Conservation (phyloP, 805 yeast genomes). For the Wickerhamiella alocasiicola region DNA sequence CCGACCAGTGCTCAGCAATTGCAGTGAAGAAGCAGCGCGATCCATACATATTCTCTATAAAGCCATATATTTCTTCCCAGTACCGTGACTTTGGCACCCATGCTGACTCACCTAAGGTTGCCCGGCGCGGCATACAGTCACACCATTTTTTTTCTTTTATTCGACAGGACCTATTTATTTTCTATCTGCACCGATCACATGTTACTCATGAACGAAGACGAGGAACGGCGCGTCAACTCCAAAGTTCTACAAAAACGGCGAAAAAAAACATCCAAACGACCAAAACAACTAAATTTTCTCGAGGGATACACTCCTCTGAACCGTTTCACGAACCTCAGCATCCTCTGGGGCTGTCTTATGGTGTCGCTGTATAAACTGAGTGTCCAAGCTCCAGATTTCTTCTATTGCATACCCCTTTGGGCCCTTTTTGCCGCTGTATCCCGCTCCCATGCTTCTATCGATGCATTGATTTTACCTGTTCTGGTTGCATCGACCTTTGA, state of each 20-base stretch:
- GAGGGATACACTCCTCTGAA: not conserved
- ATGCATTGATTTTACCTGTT: constrained; percentile 3
- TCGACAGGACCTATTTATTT: not conserved
- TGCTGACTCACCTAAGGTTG: too few species aligned
- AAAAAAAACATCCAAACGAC: constrained; percentile 1
- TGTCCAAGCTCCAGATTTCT: not conserved
- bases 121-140: too few species aligned
- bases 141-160: not conserved
- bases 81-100: too few species aligned
- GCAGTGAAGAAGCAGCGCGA: too few species aligned
- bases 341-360: constrained; percentile 1
- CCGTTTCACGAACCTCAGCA: not conserved
- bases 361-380: not conserved
- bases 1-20: too few species aligned
- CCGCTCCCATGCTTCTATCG: not conserved
- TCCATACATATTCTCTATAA: too few species aligned
- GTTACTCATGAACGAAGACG: not conserved
- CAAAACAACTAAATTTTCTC: not conserved
- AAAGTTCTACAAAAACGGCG: not conserved
- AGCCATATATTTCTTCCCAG: too few species aligned
- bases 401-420: constrained; percentile 2
- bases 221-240: not conserved
- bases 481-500: constrained; percentile 4
- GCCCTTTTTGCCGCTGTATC: not conserved
- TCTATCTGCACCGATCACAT: not conserved